A percentile compares a stretch with the other conserved stretches of the same genome.
Conservation (phyloP, 768 basidiomycete species). For the Mycena indigotica region DNA sequence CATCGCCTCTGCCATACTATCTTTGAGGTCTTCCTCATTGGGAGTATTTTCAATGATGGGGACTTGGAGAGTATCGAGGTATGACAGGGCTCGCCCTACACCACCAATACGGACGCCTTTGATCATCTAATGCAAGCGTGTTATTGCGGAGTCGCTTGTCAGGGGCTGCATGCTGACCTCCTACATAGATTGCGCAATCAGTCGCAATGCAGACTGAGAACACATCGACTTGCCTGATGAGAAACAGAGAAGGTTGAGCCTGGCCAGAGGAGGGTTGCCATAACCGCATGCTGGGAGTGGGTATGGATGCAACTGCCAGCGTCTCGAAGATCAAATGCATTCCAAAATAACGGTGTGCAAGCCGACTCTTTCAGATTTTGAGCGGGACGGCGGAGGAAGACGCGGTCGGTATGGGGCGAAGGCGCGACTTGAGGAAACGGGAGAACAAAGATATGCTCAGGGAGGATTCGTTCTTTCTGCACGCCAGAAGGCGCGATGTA, state of each 20-base stretch:
- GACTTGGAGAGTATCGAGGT: conserved; percentile 81
- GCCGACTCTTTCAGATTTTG: conserved; percentile 79
- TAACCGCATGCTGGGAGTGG: conserved; percentile 87
- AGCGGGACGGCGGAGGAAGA: conserved; percentile 76
- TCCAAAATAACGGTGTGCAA: conserved; percentile 92
- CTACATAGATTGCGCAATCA: conserved; percentile 30
- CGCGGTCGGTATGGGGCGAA: conserved; percentile 66
- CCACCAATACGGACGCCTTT: conserved; percentile 83
- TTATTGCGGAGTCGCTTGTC: too few species aligned
- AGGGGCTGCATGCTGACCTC: conserved; percentile 39
- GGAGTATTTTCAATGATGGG: conserved; percentile 94
- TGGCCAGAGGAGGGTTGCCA: conserved; percentile 80
- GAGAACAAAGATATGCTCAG: conserved; percentile 85
- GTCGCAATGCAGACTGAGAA: conserved; percentile 1
- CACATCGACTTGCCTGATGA: conserved; percentile 60
- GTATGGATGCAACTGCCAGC: conserved; percentile 91
- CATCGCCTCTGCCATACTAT: conserved; percentile 89
- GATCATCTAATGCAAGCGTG: conserved; percentile 86
- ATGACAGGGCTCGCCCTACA: conserved; percentile 73
- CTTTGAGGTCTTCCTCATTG: conserved; percentile 84
- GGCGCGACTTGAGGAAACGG: conserved; percentile 69
- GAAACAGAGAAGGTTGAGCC: conserved; percentile 75
- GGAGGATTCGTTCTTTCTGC: conserved; percentile 85
- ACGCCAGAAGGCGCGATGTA: conserved; percentile 89
- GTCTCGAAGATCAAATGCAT: conserved; percentile 76